Percentiles rank a stretch among this genome's conserved stretches.
These are phyloP conservation scores for Fomitiporia mediterranea DNA, from an alignment of 1,284 basidiomycete species.

Conservation along the genomic window DNA sequence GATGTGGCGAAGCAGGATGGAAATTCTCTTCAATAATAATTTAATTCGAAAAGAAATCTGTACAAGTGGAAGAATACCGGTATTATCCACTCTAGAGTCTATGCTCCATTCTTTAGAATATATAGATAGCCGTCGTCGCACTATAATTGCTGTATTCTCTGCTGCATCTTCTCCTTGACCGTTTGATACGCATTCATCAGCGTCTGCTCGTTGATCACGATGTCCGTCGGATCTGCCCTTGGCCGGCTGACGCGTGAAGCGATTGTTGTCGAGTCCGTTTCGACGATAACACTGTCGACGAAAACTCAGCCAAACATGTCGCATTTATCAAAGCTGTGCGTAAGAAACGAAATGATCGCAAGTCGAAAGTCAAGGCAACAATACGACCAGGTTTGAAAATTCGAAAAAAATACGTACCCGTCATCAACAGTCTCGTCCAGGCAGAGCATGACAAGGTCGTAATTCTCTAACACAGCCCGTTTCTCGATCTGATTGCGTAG, in stretches of 20 bases:
- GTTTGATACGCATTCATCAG: slow-evolving; percentile 90
- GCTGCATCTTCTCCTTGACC: slow-evolving; percentile 75
- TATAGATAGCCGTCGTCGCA: not conserved
- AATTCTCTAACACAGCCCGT: slow-evolving; percentile 89
- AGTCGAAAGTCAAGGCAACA: no score
- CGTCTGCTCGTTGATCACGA: slow-evolving; percentile 98
- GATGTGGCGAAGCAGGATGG: no score
- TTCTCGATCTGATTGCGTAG: slow-evolving; percentile 95
- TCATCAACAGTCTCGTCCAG: slow-evolving; percentile 98
- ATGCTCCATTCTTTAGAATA: no score
- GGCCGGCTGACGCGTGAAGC: slow-evolving; percentile 93
- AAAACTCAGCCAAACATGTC: not conserved
- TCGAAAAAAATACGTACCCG: slow-evolving; percentile 66
- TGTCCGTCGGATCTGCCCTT: slow-evolving; percentile 90
- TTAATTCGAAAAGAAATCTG: no score
- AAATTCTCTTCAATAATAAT: no score
- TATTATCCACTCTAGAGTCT: no score
- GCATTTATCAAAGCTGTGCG: no score
- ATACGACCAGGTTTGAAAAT: no score
- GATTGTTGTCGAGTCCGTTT: slow-evolving; percentile 94
- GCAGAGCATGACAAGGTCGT: slow-evolving; percentile 90
- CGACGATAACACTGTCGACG: slow-evolving; percentile 81
- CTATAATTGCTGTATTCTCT: slow-evolving; percentile 54
- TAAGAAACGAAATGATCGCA: no score
- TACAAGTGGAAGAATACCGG: no score